Base-by-base conservation (phyloP, 305 asterid species). In the Caryopteris hybrid region DNA sequence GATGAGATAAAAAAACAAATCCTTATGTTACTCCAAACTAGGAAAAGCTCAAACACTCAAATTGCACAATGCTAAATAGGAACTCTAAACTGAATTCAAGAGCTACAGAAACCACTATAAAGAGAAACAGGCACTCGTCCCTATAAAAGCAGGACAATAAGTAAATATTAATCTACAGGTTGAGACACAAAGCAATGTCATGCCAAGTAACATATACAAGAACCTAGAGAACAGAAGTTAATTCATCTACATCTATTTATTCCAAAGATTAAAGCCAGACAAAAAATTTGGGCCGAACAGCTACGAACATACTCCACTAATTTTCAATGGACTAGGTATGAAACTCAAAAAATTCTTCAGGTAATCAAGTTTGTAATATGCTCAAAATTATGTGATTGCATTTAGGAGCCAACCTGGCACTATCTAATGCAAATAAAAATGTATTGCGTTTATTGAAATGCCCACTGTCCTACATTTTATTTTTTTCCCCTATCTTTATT, bases 1-100 rank as follows among this genome's bases (percentile, higher is more conserved):
- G n/a, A n/a, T 71, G 56, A 61, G 60, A 66, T 11, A 48, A 21
- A 39, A 25, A 48, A 47, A 5, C 61, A 79, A 74, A 50, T 22
- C 54, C 53, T 25, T 42, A 36, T 47, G 72, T 46, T 54, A 64
- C 42, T 50, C 18, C 8, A 48, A 46, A 70, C 17, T 36, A 48
- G 8, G 53, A 66, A 59, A 70, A 73, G 42, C 47, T 61, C 48
- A 22, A 47, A 54, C 25, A 67, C 63, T 63, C 59, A 3, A 22
- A 23, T 45, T 31, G 61, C 13, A 38, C 31, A 56, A 18, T 41
- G 14, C 18, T 33, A 47, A 10, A 62, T 43, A 36, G 20, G 48
- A 22, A 52, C 51, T 42, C 36, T 22, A 66, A 27, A 50, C 53
- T 43, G 47, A 74, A 45, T 21, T 7, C 7, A 50, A 53, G 33